A percentile compares a stretch with the other conserved stretches of the same genome.
These are phyloP conservation scores for Penicillium antarcticum DNA, from an alignment of 495 filamentous ascomycete species.

Conservation along the genomic window DNA sequence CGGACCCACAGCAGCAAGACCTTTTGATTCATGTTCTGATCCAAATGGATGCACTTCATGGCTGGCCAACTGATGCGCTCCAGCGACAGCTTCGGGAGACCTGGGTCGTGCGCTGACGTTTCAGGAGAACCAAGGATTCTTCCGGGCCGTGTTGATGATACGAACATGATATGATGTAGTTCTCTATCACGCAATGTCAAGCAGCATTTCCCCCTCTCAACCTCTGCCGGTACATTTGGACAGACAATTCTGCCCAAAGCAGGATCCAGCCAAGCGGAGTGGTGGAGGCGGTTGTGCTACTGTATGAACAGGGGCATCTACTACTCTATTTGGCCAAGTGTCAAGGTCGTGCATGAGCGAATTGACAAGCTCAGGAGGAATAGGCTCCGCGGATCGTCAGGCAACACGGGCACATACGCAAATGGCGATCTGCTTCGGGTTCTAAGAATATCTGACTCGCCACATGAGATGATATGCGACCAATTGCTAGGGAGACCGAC, in stretches of 20 bases:
- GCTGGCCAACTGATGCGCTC: constrained; percentile 24
- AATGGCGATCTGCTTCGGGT: not conserved
- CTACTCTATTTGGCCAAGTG: not conserved
- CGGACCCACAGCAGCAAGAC: constrained; percentile 21
- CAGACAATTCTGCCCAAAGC: too few species aligned
- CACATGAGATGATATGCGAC: not conserved
- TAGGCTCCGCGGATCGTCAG: constrained; percentile 3
- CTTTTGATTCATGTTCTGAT: constrained; percentile 19
- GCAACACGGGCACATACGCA: not conserved
- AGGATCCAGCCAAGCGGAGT: too few species aligned
- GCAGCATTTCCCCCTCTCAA: too few species aligned
- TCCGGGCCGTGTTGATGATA: too few species aligned
- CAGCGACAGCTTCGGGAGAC: constrained; percentile 22
- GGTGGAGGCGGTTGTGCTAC: too few species aligned
- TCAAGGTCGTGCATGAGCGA: constrained; percentile 1
- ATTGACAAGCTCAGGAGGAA: not conserved
- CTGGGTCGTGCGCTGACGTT: constrained; percentile 17
- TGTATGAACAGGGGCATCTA: not conserved
- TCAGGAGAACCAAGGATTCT: not conserved
- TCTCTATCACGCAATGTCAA: too few species aligned
- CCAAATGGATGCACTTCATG: constrained; percentile 16
- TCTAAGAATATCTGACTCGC: not conserved
- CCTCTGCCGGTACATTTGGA: too few species aligned
- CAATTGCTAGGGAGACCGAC: not conserved
- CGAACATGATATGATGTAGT: too few species aligned